Conservation (phyloP, 768 basidiomycete species). For the Lactarius sp. region DNA sequence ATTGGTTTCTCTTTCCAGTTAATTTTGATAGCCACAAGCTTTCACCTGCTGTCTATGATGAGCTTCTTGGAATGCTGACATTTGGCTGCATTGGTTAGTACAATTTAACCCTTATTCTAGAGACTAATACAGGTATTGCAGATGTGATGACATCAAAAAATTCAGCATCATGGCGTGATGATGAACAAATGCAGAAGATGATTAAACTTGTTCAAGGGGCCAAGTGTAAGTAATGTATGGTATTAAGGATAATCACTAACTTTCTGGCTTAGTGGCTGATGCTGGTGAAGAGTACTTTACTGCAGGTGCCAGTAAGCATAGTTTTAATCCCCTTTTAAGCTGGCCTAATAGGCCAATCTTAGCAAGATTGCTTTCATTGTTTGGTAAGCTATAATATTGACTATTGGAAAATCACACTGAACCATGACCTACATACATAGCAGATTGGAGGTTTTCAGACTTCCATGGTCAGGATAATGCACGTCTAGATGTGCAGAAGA, state of each 20-base stretch:
- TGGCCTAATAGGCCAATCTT: too few species aligned
- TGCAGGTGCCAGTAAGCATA: too few species aligned
- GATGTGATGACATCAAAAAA: neutral
- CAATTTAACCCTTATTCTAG: too few species aligned
- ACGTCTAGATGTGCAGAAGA: neutral
- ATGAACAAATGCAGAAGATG: neutral
- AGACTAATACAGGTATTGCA: too few species aligned
- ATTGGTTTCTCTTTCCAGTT: too few species aligned
- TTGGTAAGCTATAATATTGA: too few species aligned
- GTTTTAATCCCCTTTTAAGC: too few species aligned
- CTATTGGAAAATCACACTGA: too few species aligned
- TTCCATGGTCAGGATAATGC: neutral
- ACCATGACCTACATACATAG: neutral
- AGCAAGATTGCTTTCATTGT: too few species aligned
- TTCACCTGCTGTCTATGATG: slow-evolving; percentile 25
- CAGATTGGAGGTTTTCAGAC: neutral
- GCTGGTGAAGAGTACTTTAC: too few species aligned
- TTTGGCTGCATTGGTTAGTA: slow-evolving; percentile 38
- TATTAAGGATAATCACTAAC: neutral
- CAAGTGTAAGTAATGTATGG: neutral
- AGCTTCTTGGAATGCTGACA: slow-evolving; percentile 36
- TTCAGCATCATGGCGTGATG: neutral
- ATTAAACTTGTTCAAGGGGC: neutral
- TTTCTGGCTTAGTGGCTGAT: too few species aligned
- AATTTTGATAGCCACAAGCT: neutral